These are phyloP conservation scores for Candida pseudoglaebosa DNA, from an alignment of 805 yeast genomes.

Conservation along the genomic window DNA sequence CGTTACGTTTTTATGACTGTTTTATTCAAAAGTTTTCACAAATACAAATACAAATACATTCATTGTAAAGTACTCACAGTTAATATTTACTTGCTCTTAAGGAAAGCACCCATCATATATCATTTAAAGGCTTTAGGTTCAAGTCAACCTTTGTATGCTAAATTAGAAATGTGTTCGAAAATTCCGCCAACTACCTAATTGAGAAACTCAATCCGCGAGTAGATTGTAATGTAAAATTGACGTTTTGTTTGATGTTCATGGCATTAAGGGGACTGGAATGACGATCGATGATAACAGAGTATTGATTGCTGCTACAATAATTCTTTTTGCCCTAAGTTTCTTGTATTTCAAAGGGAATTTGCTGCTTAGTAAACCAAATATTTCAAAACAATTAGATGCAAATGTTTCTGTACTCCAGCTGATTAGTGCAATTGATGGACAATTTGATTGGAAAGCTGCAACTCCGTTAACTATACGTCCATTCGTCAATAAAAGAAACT, in stretches of 20 bases:
- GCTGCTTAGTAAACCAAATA: not conserved
- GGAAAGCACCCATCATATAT: not conserved
- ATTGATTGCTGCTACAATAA: not conserved
- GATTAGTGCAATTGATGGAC: constrained; percentile 24
- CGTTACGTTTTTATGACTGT: too few species aligned
- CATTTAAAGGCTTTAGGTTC: not conserved
- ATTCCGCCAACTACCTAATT: not conserved
- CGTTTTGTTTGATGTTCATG: not conserved
- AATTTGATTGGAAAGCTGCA: constrained; percentile 41
- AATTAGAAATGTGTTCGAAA: not conserved
- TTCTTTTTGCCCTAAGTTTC: not conserved
- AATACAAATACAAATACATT: too few species aligned
- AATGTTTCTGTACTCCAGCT: constrained; percentile 4
- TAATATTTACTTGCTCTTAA: too few species aligned
- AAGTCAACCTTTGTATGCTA: not conserved
- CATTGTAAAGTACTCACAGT: too few species aligned
- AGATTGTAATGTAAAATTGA: not conserved
- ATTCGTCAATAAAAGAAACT: constrained; percentile 32
- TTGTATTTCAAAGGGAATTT: not conserved
- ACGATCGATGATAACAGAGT: not conserved
- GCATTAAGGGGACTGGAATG: not conserved
- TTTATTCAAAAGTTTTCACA: too few species aligned
- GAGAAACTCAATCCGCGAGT: not conserved
- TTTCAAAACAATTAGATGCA: not conserved
- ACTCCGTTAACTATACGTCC: constrained; percentile 42